Conservation (phyloP, 1,284 basidiomycete species). For the Ganoderma lingzhi region DNA sequence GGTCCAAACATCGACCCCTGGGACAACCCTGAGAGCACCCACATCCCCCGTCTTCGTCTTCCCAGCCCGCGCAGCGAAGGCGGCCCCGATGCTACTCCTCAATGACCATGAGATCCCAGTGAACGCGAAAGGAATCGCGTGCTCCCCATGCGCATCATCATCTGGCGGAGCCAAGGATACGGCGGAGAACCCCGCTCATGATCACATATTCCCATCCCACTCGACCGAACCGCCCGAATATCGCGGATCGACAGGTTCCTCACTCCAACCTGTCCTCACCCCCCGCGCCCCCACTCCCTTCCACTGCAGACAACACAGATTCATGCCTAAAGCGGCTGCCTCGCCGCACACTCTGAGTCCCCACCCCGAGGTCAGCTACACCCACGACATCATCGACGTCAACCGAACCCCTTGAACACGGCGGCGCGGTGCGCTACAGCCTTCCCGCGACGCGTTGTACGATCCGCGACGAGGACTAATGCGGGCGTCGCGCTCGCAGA, state of each 20-base stretch:
- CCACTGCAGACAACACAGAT: slow-evolving; percentile 24
- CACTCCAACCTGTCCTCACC: neutral
- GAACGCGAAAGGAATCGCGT: slow-evolving; percentile 30
- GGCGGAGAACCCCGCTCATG: neutral
- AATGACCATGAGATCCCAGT: slow-evolving; percentile 39
- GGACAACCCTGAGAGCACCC: neutral
- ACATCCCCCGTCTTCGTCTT: neutral
- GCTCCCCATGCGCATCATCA: slow-evolving; percentile 33
- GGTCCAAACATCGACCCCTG: neutral
- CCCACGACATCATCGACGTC: slow-evolving; percentile 20
- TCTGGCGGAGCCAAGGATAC: slow-evolving; percentile 32
- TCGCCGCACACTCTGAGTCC: slow-evolving; percentile 36
- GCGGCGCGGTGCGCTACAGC: slow-evolving; percentile 22
- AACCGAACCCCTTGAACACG: slow-evolving; percentile 29
- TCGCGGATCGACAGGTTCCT: neutral
- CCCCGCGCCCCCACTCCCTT: slow-evolving; percentile 17
- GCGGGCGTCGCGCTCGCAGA: neutral
- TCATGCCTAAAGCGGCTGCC: slow-evolving; percentile 35
- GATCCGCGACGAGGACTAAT: neutral
- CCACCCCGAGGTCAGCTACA: slow-evolving; percentile 30
- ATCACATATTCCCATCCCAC: slow-evolving; percentile 3
- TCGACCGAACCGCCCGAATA: slow-evolving; percentile 2
- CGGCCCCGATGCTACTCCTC: slow-evolving; percentile 5
- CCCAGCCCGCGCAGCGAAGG: neutral
- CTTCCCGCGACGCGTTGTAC: slow-evolving; percentile 33